Evolutionary conservation across 768 basidiomycete species (phyloP), one percentile per base, ranked within the genome.

Genomic region (Clitopilus passeckerianus): DNA sequence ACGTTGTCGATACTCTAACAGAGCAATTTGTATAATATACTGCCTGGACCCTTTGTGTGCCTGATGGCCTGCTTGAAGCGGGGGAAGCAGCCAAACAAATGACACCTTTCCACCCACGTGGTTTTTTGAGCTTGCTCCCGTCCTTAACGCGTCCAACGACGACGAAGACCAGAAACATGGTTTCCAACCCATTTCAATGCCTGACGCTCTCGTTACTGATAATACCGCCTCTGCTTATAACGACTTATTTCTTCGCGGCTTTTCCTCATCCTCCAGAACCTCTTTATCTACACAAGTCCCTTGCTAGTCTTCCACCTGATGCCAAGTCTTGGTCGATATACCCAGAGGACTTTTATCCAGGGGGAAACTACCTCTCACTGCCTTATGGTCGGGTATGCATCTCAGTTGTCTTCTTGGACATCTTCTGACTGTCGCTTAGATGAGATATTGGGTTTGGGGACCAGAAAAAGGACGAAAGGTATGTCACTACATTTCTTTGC

Each of bases 381-480:
- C 90, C 91, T 1, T 79, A 80, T 59, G 91, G 91, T 43, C 76
- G 78, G 59, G 87, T 86, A 60, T 50, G 81, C 72, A 55, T 43
- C 41, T 22, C 22, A 33, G 41, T 27, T 6, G 12, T 57, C 34
- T 41, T 41, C 24, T 34, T 18, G 27, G 34, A 23, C 59, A 30
- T 27, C 43, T 27, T 58, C 56, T 35, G 57, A 57, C 35, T 41
- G 12, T 53, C 34, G 41, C 57, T 27, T 65, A 89, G 87, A 81
- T 86, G 18, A 79, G 88, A 64, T 93, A 91, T 70, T 93, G 90
- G 89, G 67, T 92, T 41, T 67, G 88, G 27, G 91, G 91, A 2
- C 89, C 89, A 20, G 83, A 84, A 63, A 71, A 80, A 12, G 90
- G 90, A 16, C 76, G 78, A 57, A 86, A 86, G 75, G 89, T 90